Evolutionary conservation across 106 monocot species (phyloP).

Genomic region (Apostasia shenzhenica): DNA sequence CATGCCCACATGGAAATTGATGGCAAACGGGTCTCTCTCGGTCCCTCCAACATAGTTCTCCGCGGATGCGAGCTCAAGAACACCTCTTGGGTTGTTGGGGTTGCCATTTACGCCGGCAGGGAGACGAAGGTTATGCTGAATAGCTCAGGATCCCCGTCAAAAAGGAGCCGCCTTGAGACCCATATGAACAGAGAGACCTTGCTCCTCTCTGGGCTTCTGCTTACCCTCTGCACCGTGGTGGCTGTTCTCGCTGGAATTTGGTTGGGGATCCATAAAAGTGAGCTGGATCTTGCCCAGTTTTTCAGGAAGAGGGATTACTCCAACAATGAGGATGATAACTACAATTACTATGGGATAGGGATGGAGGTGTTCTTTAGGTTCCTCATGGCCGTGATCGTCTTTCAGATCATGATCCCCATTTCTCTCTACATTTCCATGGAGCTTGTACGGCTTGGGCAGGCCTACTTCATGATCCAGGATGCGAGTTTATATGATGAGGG

Average conservation of each 20-base stretch:
- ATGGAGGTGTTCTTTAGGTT: conserved; percentile 59
- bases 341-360: conserved; percentile 72
- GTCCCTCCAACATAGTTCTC: conserved; percentile 64
- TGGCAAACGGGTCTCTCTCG: conserved; percentile 50
- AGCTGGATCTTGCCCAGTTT: conserved; percentile 36
- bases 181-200: conserved; percentile 95
- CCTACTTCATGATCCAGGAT: conserved; percentile 88
- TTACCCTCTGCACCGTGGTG: conserved; percentile 48
- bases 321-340: conserved; percentile 12
- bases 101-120: conserved; percentile 56
- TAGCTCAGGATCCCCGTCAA: conserved; percentile 75
- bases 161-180: conserved; percentile 73
- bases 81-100: conserved; percentile 60
- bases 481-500: conserved; percentile 57
- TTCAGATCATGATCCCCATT: conserved; percentile 98
- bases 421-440: conserved; percentile 97
- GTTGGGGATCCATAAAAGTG: conserved; percentile 31
- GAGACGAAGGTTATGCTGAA: conserved; percentile 94
- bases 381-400: conserved; percentile 81
- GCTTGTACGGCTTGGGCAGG: conserved; percentile 90
- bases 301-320: conserved; percentile 48
- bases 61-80: conserved; percentile 91
- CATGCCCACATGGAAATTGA: conserved; percentile 61
- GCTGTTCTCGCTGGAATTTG: conserved; percentile 34
- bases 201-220: conserved; percentile 44